phyloP scores from a whole-genome alignment of 2,329 filamentous ascomycete genomes.

The Colletotrichum limetticola region DNA sequence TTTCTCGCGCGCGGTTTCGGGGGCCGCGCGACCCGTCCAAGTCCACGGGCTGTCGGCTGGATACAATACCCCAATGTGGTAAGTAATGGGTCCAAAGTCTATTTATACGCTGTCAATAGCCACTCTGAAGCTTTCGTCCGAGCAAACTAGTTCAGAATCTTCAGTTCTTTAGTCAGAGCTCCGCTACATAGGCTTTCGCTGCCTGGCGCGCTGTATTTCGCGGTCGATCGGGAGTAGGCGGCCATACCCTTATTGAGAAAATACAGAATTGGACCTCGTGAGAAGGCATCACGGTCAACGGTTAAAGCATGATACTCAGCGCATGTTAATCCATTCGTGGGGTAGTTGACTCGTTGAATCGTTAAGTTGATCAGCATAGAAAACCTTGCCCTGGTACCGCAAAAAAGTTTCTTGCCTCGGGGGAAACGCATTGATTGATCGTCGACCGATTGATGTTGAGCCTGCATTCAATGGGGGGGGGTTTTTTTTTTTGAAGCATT shows the following conservation, averaged over 20 bases:
- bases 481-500: not conserved
- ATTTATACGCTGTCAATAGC: not conserved
- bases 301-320: too few relatives aligned
- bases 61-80: not conserved
- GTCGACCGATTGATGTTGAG: not conserved
- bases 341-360: too few relatives aligned
- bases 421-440: too few relatives aligned
- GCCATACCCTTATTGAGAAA: too few relatives aligned
- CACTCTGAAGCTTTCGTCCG: not conserved
- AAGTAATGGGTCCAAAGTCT: slow-evolving; percentile 7
- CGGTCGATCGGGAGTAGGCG: not conserved
- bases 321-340: too few relatives aligned
- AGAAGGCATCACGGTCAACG: too few relatives aligned
- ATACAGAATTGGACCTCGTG: too few relatives aligned
- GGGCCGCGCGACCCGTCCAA: slow-evolving; percentile 18
- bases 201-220: not conserved
- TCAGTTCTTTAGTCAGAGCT: not conserved
- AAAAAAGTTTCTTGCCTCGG: too few relatives aligned
- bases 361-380: fast-evolving
- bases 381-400: too few relatives aligned
- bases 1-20: not conserved
- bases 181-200: not conserved
- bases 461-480: not conserved
- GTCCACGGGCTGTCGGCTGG: not conserved
- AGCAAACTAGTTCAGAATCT: not conserved